Evolutionary conservation across 441 rosid genomes (phyloP).

Genomic region (Adansonia rubrostipa): DNA sequence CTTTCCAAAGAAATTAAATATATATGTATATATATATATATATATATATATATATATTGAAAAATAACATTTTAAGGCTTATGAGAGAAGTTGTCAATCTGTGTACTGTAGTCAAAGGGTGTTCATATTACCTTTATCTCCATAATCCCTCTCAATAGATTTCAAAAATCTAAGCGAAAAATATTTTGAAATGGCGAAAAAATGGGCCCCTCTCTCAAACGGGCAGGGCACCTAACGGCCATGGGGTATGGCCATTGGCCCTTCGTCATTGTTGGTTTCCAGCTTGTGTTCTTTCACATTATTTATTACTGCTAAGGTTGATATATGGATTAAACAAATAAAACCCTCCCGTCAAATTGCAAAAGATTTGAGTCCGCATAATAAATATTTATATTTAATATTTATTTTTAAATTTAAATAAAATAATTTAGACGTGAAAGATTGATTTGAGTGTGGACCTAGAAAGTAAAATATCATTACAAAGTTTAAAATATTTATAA

Average conservation of each 20-base stretch:
- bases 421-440: too few species aligned
- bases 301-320: not conserved
- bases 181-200: conserved; percentile 41
- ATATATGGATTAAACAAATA: not conserved
- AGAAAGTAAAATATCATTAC: too few species aligned
- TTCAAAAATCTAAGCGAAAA: conserved; percentile 52
- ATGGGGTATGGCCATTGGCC: not conserved
- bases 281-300: not conserved
- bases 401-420: too few species aligned
- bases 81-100: conserved; percentile 27
- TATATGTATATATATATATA: not conserved
- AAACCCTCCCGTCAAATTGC: too few species aligned
- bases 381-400: too few species aligned
- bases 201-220: conserved; percentile 52
- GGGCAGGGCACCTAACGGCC: conserved; percentile 19
- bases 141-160: conserved; percentile 44
- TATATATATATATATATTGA: too few species aligned
- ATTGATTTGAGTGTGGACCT: too few species aligned
- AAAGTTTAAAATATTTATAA: too few species aligned
- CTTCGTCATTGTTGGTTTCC: conserved; percentile 18
- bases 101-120: conserved; percentile 40
- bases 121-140: conserved; percentile 42
- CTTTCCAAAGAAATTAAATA: not conserved
- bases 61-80: not conserved
- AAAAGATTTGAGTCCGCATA: too few species aligned